These are phyloP conservation scores for Gamsiella multidivaricata DNA, from an alignment of 192 early-diverging fungal genomes.

Conservation along the genomic window DNA sequence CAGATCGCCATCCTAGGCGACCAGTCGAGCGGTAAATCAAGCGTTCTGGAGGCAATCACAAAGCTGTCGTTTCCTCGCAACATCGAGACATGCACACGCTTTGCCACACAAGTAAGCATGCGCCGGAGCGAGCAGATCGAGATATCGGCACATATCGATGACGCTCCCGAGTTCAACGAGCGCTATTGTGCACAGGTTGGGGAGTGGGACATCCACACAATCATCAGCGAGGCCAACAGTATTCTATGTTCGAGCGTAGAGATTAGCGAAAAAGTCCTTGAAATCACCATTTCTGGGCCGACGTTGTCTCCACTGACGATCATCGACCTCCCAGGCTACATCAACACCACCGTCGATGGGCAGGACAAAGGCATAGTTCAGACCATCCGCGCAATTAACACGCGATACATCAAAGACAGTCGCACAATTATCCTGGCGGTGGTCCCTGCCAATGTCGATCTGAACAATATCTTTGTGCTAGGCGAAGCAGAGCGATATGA, in stretches of 20 bases:
- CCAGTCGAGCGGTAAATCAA: conserved; percentile 45
- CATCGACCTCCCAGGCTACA: conserved; percentile 43
- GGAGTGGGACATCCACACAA: conserved; percentile 2
- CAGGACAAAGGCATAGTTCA: conserved; percentile 41
- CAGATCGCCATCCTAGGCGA: conserved; percentile 49
- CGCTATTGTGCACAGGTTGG: not conserved
- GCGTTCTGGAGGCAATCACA: conserved; percentile 36
- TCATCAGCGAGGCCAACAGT: conserved; percentile 28
- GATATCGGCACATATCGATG: conserved; percentile 37
- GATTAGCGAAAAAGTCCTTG: conserved; percentile 49
- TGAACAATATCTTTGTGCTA: conserved; percentile 50
- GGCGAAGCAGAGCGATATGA: conserved; percentile 48
- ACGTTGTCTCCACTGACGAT: conserved; percentile 45
- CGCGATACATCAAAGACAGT: conserved; percentile 45
- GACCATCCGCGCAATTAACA: conserved; percentile 42
- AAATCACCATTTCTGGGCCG: conserved; percentile 45
- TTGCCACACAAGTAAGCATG: conserved; percentile 40
- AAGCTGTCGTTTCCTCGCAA: conserved; percentile 32
- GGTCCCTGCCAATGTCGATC: conserved; percentile 45
- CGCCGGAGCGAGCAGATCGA: conserved; percentile 10
- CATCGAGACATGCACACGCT: conserved; percentile 39
- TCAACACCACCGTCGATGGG: conserved; percentile 45
- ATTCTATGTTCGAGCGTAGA: conserved; percentile 33
- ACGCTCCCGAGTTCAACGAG: conserved; percentile 34
- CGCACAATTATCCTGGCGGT: conserved; percentile 50